phyloP scores from a whole-genome alignment of 805 yeast species.

The Wickerhamomyces bovis region DNA sequence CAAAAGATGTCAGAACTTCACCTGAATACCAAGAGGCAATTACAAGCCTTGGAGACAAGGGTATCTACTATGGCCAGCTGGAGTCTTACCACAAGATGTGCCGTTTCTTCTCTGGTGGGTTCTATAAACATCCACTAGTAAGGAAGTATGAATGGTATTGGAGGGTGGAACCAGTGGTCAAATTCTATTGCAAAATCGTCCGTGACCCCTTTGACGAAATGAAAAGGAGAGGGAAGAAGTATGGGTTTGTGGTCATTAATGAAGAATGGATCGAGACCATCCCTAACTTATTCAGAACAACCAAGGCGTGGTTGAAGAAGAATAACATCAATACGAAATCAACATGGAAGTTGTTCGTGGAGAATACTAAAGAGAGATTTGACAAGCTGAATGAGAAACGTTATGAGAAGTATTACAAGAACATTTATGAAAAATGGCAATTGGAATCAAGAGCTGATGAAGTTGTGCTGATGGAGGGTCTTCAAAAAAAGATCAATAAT shows the following conservation, averaged over 20 bases:
- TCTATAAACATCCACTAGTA: slow-evolving; percentile 74
- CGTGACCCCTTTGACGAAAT: slow-evolving; percentile 88
- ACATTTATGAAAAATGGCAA: slow-evolving; percentile 23
- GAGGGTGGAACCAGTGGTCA: slow-evolving; percentile 93
- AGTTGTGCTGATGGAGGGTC: slow-evolving; percentile 27
- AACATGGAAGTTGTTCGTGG: slow-evolving; percentile 64
- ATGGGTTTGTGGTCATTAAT: slow-evolving; percentile 80
- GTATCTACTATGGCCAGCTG: slow-evolving; percentile 76
- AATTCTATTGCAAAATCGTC: slow-evolving; percentile 83
- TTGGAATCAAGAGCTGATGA: slow-evolving; percentile 24
- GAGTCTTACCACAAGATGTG: slow-evolving; percentile 93
- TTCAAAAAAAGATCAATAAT: slow-evolving; percentile 14
- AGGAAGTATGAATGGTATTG: slow-evolving; percentile 82
- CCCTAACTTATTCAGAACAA: slow-evolving; percentile 72
- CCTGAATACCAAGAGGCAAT: slow-evolving; percentile 46
- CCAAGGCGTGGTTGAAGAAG: slow-evolving; percentile 54
- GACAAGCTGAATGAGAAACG: slow-evolving; percentile 27
- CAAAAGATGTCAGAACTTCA: slow-evolving; percentile 24
- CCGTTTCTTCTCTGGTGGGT: slow-evolving; percentile 80
- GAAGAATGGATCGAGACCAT: slow-evolving; percentile 76
- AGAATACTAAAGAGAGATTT: slow-evolving; percentile 29
- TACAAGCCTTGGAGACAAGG: slow-evolving; percentile 73
- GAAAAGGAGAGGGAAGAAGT: slow-evolving; percentile 61
- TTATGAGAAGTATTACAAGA: slow-evolving; percentile 23
- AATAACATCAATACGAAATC: slow-evolving; percentile 45